phyloP scores from a whole-genome alignment of 2,329 filamentous ascomycete genomes.

The Aspergillus neotritici region DNA sequence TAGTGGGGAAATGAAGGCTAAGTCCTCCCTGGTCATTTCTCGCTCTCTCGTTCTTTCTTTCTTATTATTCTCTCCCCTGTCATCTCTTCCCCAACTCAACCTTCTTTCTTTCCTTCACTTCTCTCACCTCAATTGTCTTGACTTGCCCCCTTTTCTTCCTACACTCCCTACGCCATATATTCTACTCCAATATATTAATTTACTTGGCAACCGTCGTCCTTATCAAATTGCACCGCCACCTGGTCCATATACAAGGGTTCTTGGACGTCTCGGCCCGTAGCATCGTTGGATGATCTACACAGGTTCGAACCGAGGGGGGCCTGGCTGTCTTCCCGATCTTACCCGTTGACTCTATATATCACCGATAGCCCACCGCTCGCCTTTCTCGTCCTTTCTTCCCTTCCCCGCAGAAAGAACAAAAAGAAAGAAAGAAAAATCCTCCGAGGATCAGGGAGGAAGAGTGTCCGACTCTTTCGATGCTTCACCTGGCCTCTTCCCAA shows the following conservation, averaged over 20 bases:
- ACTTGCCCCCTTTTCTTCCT: background rate
- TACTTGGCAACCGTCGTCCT: no score
- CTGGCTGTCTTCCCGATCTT: background rate
- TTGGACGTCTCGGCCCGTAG: no score
- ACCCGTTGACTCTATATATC: background rate
- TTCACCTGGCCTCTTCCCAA: slow-evolving; percentile 15
- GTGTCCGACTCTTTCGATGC: slow-evolving; percentile 18
- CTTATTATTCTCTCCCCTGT: background rate
- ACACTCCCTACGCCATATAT: no score
- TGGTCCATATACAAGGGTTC: no score
- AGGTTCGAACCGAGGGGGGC: no score
- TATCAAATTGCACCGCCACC: no score
- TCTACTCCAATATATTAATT: no score
- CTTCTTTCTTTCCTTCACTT: background rate
- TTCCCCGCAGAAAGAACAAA: slow-evolving; percentile 5
- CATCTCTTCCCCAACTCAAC: background rate
- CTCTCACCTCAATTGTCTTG: background rate
- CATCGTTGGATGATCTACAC: no score
- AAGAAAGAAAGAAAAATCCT: background rate
- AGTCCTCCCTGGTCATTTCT: slow-evolving; percentile 1
- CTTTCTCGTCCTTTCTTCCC: background rate
- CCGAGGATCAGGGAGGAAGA: background rate
- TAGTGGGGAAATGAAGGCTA: slow-evolving; percentile 1
- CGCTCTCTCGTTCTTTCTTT: background rate
- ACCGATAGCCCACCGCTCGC: background rate